phyloP scores from a whole-genome alignment of 352 stramenopile species.

The Aphanomyces stellatus region DNA sequence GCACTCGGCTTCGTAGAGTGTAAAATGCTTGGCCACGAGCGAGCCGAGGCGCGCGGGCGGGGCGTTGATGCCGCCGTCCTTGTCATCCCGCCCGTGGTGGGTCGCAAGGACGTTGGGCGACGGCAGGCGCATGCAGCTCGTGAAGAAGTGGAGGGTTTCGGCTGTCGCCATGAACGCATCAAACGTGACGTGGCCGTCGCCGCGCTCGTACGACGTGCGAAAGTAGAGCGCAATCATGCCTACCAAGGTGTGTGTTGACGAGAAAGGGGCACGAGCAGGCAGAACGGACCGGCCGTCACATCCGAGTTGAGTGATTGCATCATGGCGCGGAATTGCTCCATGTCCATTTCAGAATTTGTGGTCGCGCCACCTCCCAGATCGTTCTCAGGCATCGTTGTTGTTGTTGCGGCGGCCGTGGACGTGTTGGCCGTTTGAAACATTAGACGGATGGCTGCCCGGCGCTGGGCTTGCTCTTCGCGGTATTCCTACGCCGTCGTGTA shows the following conservation, averaged over 20 bases:
- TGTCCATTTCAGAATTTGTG: constrained; percentile 63
- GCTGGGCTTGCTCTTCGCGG: constrained; percentile 87
- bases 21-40: constrained; percentile 23
- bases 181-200: constrained; percentile 76
- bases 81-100: background rate
- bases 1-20: constrained; percentile 19
- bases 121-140: constrained; percentile 69
- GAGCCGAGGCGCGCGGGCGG: constrained; percentile 20
- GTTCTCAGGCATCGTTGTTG: constrained; percentile 9
- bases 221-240: constrained; percentile 52
- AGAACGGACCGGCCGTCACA: constrained; percentile 32
- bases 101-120: constrained; percentile 27
- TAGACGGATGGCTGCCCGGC: constrained; percentile 77
- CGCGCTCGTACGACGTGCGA: constrained; percentile 45
- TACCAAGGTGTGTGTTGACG: background rate
- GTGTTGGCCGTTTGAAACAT: constrained; percentile 91
- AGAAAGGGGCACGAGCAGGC: background rate
- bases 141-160: constrained; percentile 83
- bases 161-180: constrained; percentile 83
- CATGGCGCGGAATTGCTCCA: constrained; percentile 87
- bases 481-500: constrained; percentile 55
- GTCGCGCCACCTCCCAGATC: background rate
- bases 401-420: constrained; percentile 25
- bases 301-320: constrained; percentile 73
- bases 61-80: constrained; percentile 10